Base-by-base conservation (phyloP, 2,329 filamentous ascomycete genomes). In the Thelonectria olida region DNA sequence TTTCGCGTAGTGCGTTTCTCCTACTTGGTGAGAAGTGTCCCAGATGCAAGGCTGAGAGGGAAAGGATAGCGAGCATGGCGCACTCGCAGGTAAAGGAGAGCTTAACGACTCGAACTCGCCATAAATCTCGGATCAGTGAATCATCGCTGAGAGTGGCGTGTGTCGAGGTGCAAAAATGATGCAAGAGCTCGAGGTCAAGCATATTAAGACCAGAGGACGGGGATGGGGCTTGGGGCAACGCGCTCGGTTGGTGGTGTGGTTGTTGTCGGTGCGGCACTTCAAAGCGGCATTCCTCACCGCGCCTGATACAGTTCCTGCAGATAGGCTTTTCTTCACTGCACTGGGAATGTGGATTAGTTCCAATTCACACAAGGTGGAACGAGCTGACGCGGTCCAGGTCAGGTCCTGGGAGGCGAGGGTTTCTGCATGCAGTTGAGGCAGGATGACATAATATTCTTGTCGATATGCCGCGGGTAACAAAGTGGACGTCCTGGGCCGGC, bases 41-140 rank as follows among this genome's bases (percentile, higher is more conserved):
- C 10, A 54, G 13, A 34, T 54, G 51, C 12, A 54, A n/a, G 17
- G 51, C 51, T 12, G 51, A 54, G 9, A 54, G 25, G 4, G 51
- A 54, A 5, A 54, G 39, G 38, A 54, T 23, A 3, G 51, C 51
- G 19, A 54, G 51, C 38, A 54, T 44, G 19, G 51, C 51, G 17
- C 45, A 45, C 17, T 54, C 51, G 39, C 39, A 54, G 5, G 38
- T 34, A 23, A 54, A 54, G 25, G 36, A 54, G 25, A 54, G 51
- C 27, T 54, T 44, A 9, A 54, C 51, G 5, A 54, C n/a, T 5
- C 51, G 51, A 8, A 45, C 25, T 36, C 51, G 51, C 51, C 51
- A 54, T 15, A 54, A 15, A 23, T 54, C 51, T 34, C 51, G 23
- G 13, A 54, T 54, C 4, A 54, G 12, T 17, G 51, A 25, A 19